Conservation (phyloP, 23 red algal species). For the Gracilaria caudata region DNA sequence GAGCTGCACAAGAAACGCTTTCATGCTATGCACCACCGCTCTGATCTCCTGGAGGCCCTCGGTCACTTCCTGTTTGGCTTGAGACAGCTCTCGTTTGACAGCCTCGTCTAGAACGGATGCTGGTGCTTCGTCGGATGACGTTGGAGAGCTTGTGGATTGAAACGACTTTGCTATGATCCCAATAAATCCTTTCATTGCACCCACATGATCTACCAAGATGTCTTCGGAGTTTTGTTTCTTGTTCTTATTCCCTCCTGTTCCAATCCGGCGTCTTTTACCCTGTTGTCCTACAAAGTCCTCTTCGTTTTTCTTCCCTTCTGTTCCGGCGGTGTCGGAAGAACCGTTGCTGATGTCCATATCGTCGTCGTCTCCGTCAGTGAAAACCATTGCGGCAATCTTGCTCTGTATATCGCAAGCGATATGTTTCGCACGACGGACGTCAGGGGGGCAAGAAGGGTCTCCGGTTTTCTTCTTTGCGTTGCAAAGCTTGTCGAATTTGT, state of each 20-base stretch:
- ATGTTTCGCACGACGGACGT: neutral
- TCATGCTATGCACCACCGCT: too few species aligned
- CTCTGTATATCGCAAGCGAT: neutral
- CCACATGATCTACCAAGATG: too few species aligned
- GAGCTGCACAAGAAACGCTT: too few species aligned
- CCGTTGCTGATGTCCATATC: neutral
- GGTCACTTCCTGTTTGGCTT: neutral
- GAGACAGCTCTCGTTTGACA: too few species aligned
- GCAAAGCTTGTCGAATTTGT: constrained; percentile 9
- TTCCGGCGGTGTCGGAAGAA: neutral
- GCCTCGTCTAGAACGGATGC: too few species aligned
- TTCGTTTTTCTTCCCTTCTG: too few species aligned
- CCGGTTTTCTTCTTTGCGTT: neutral
- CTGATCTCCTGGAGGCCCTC: neutral
- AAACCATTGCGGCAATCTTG: neutral
- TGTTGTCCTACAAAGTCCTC: too few species aligned
- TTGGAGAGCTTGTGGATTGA: too few species aligned
- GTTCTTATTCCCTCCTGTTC: neutral
- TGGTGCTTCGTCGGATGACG: too few species aligned
- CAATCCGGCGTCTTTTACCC: neutral
- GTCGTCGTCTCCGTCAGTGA: neutral
- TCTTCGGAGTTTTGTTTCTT: too few species aligned
- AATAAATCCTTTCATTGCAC: too few species aligned
- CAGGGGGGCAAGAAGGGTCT: neutral
- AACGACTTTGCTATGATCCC: too few species aligned